Evolutionary conservation across 2,329 filamentous ascomycete genomes (phyloP).

Genomic region (Arthrobotrys pseudoclavata): DNA sequence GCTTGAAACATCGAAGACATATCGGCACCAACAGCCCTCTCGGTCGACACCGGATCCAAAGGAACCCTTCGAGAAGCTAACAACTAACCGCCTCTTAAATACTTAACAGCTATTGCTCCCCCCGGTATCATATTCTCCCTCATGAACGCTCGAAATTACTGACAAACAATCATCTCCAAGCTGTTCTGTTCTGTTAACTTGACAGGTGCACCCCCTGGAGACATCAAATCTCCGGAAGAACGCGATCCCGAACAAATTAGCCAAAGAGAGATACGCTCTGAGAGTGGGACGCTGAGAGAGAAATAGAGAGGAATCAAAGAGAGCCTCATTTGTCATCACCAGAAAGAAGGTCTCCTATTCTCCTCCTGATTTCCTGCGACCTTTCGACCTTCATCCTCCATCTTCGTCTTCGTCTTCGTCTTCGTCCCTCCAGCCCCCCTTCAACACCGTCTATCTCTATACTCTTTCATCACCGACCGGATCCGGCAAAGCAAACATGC

Average conservation of each 20-base stretch:
- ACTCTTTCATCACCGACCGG: slow-evolving; percentile 35
- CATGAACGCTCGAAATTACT: slow-evolving; percentile 32
- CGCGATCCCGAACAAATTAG: slow-evolving; percentile 60
- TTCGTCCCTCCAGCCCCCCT: background rate
- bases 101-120: slow-evolving; percentile 44
- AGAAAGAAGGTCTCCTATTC: slow-evolving; percentile 30
- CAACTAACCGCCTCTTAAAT: slow-evolving; percentile 45
- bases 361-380: background rate
- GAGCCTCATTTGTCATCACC: slow-evolving; percentile 49
- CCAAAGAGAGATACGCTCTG: slow-evolving; percentile 28
- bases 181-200: slow-evolving; percentile 25
- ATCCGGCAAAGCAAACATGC: slow-evolving; percentile 38
- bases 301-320: background rate
- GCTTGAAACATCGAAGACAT: slow-evolving; percentile 49
- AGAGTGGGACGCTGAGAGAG: slow-evolving; percentile 10
- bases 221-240: slow-evolving; percentile 57
- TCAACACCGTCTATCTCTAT: slow-evolving; percentile 18
- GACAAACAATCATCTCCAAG: slow-evolving; percentile 41
- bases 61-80: slow-evolving; percentile 45
- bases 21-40: slow-evolving; percentile 58
- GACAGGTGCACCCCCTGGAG: slow-evolving; percentile 38
- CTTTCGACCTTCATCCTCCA: slow-evolving; percentile 22
- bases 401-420: slow-evolving; percentile 4
- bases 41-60: slow-evolving; percentile 54
- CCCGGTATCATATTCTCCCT: slow-evolving; percentile 35